Conservation (phyloP, 2,329 filamentous ascomycete genomes). For the Diaporthe aspalathi region DNA sequence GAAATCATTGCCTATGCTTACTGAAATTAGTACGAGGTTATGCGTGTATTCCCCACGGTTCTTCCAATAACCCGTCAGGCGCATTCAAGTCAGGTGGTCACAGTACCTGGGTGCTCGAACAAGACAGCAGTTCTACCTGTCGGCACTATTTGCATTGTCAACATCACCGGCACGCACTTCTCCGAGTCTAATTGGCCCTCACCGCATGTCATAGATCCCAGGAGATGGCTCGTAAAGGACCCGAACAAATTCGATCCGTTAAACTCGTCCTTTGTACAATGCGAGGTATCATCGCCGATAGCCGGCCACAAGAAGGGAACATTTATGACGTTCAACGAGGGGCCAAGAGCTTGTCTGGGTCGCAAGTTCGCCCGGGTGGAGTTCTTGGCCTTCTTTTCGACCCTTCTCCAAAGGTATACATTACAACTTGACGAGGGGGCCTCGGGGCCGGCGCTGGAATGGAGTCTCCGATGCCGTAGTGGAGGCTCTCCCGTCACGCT, state of each 20-base stretch:
- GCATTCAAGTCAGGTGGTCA: not conserved
- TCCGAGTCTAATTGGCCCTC: not conserved
- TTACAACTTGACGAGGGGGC: not conserved
- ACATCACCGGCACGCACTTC: not conserved
- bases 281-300: not conserved
- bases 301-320: not conserved
- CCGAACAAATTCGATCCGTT: not conserved
- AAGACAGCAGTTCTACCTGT: not conserved
- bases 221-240: not conserved
- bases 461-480: not conserved
- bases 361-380: not conserved
- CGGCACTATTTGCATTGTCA: not conserved
- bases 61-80: not conserved
- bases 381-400: not conserved
- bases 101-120: not conserved
- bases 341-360: not conserved
- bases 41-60: not conserved
- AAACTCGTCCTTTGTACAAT: not conserved
- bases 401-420: not conserved
- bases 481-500: not conserved
- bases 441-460: not conserved
- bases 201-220: not conserved
- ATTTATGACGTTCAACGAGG: not conserved
- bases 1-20: not conserved
- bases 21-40: not conserved